These are phyloP conservation scores for Talaromyces marneffei DNA, from an alignment of 2,329 filamentous ascomycete genomes.

Conservation along the genomic window DNA sequence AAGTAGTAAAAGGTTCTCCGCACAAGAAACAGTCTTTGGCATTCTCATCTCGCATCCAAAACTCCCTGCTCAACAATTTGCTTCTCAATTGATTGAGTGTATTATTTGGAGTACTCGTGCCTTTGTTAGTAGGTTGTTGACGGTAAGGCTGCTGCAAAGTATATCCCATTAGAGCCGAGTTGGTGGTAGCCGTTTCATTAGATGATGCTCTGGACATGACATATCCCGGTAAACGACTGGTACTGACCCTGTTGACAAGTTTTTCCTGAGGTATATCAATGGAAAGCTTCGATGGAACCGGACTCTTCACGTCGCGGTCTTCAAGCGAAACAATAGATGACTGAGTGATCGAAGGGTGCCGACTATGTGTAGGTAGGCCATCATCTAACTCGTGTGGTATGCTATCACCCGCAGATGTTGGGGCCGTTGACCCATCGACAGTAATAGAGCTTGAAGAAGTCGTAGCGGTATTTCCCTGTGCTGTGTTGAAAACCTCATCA, in stretches of 20 bases:
- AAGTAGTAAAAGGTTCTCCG: conserved; percentile 83
- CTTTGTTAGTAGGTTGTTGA: conserved; percentile 16
- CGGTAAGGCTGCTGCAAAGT: conserved; percentile 18
- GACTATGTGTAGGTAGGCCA: conserved; percentile 23
- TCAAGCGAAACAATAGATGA: conserved; percentile 26
- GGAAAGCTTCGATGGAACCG: conserved; percentile 25
- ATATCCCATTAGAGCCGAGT: conserved; percentile 33
- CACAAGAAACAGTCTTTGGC: conserved; percentile 96
- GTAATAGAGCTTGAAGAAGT: conserved; percentile 28
- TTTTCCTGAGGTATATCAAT: conserved; percentile 28
- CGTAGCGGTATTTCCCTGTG: conserved; percentile 32
- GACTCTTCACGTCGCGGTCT: conserved; percentile 24
- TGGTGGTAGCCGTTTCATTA: conserved; percentile 39
- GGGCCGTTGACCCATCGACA: conserved; percentile 23
- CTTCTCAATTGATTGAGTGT: conserved; percentile 64
- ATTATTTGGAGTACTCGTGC: conserved; percentile 24
- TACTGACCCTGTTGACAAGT: conserved; percentile 34
- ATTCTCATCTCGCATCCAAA: conserved; percentile 99
- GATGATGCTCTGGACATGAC: conserved; percentile 38
- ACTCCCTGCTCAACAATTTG: conserved; percentile 87
- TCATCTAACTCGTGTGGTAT: conserved; percentile 26
- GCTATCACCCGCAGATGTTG: conserved; percentile 27
- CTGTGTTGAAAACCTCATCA: conserved; percentile 18
- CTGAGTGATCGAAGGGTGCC: conserved; percentile 25
- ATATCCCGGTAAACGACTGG: conserved; percentile 43